Evolutionary conservation across 2,329 filamentous ascomycete genomes (phyloP), one percentile per base, ranked within the genome.

Genomic region (Fusarium heterosporum): DNA sequence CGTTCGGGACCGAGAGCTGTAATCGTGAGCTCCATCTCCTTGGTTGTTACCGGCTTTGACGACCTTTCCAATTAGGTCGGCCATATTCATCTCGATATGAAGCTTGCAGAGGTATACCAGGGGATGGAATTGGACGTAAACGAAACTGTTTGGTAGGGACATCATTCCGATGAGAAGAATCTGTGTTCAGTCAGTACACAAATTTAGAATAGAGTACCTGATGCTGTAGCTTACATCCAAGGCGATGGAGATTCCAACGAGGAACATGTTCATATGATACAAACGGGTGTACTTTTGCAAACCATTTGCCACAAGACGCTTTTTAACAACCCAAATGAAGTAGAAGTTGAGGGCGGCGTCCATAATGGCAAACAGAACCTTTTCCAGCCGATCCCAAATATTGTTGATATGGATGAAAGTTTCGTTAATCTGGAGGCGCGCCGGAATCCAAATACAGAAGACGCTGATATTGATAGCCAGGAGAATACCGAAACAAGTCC

Each of bases 391-490:
- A 52, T 85, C 83, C 82, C 82, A 85, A 22, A 83, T 70, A 0
- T 78, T 64, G 64, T 84, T 84, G 59, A 84, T 69, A 14, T 74
- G 61, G 17, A 82, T 73, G 29, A 75, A 84, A 1, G 56, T 75
- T 1, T 75, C 39, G 16, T 68, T 78, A 42, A 80, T 75, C 51
- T 81, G 77, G 8, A 83, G 76, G 4, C 81, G 79, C 2, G 81
- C 78, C 0, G 83, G 83, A 10, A 85, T 79, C 83, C 83, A 85
- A 34, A 84, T 81, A 46, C 76, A 79, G 61, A 82, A 83, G 16
- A 84, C 82, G 4, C 79, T 79, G 49, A 84, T 78, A 56, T 85
- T 85, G 64, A 85, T 77, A 1, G 73, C 46, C 8, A 79, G 78
- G 46, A 85, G 80, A 12, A 82, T 36, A 12, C 72, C 25, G 9